phyloP scores from a whole-genome alignment of 2,329 filamentous ascomycete species.

The Colletotrichum phormii region DNA sequence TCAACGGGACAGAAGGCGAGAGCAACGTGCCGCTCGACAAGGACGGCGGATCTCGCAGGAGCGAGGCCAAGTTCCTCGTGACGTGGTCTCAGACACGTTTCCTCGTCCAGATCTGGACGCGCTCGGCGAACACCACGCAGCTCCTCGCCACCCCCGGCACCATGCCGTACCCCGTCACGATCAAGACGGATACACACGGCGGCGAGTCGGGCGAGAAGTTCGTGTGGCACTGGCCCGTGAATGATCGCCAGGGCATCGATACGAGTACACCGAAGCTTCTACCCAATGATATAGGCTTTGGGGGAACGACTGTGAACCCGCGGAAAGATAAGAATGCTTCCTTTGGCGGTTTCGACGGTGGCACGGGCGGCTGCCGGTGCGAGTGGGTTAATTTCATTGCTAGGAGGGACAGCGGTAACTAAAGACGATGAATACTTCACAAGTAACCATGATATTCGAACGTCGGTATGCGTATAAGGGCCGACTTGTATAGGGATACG shows the following conservation, averaged over 20 bases:
- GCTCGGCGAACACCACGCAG: conserved; percentile 55
- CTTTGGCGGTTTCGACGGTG: conserved; percentile 72
- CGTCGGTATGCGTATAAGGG: background rate
- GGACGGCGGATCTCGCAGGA: conserved; percentile 65
- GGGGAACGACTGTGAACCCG: conserved; percentile 66
- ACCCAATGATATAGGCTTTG: conserved; percentile 61
- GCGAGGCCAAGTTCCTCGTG: conserved; percentile 65
- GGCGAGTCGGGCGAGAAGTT: conserved; percentile 65
- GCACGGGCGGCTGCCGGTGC: conserved; percentile 71
- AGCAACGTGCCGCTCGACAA: conserved; percentile 59
- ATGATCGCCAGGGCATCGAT: conserved; percentile 58
- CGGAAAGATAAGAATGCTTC: conserved; percentile 55
- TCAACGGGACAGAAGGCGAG: conserved; percentile 57
- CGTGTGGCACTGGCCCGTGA: conserved; percentile 64
- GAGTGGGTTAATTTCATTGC: conserved; percentile 67
- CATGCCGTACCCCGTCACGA: conserved; percentile 73
- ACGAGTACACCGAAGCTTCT: conserved; percentile 57
- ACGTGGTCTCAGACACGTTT: conserved; percentile 72
- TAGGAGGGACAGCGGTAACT: conserved; percentile 18
- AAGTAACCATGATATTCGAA: background rate
- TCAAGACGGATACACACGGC: conserved; percentile 72
- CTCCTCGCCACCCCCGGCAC: conserved; percentile 63
- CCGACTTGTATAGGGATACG: conserved; percentile 20
- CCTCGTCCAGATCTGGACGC: conserved; percentile 75
- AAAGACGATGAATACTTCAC: background rate